Conservation (phyloP, 2,329 filamentous ascomycete species). For the Penicillium vulpinum region DNA sequence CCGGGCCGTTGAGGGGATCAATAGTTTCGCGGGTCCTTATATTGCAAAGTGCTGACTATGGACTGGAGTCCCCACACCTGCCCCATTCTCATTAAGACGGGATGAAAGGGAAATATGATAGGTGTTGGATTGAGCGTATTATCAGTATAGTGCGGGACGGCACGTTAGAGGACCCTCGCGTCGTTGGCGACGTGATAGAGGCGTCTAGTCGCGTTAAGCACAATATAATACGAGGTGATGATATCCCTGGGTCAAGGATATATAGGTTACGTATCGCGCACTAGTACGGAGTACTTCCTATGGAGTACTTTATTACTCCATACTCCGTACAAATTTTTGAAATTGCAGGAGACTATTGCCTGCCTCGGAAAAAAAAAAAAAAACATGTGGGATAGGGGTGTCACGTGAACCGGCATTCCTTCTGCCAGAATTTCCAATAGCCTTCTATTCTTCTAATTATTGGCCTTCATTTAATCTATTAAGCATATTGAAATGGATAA, state of each 20-base stretch:
- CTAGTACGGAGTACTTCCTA: too few relatives aligned
- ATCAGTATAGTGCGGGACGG: not conserved
- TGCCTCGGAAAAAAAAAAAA: not conserved
- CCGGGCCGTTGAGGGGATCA: not conserved
- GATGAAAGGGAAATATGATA: conserved; percentile 5
- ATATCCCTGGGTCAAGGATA: too few relatives aligned
- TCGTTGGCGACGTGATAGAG: conserved; percentile 3
- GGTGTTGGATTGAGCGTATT: not conserved
- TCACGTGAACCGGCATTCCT: conserved; percentile 1
- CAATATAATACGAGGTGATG: too few relatives aligned
- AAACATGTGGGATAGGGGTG: conserved; percentile 4
- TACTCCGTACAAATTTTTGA: not conserved
- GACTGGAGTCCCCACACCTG: not conserved
- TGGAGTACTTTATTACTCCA: too few relatives aligned
- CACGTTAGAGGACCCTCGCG: not conserved
- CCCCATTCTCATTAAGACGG: not conserved
- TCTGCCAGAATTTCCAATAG: not conserved
- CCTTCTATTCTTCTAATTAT: not conserved
- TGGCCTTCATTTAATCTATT: not conserved
- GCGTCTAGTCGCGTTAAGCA: not conserved
- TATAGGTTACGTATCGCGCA: too few relatives aligned
- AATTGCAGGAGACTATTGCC: not conserved
- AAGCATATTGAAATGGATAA: not conserved
- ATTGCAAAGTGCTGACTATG: conserved; percentile 6
- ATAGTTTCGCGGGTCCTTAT: conserved; percentile 13